Base-by-base conservation (phyloP, 2,329 filamentous ascomycete genomes). In the Trichoderma atrobrunneum region DNA sequence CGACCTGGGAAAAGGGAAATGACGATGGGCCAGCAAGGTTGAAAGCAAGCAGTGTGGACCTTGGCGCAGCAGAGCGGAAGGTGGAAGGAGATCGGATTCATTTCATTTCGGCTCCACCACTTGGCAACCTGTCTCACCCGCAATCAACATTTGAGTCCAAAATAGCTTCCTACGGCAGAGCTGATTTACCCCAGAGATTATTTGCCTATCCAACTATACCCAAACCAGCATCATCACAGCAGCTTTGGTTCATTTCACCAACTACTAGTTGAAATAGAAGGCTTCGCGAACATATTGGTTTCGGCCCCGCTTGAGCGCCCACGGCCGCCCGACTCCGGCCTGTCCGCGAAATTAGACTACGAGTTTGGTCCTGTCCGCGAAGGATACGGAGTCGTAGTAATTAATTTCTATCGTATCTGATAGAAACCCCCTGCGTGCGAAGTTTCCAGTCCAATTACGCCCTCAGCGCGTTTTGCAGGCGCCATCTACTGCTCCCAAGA, bases 341-440 rank as follows among this genome's bases (percentile, higher is more conserved):
- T 63, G 67, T 73, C 73, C 73, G 72, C 74, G 74, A 76, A 76
- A 76, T 76, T 76, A 74, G 54, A 24, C 12, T 62, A 43, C 64
- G 63, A 21, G 54, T 73, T 57, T 34, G 63, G 70, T 57, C 36
- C 48, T 64, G 62, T 64, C 24, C 24, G 54, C 62, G 43, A 61
- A 59, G 57, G 59, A 43, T 62, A 67, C 57, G 57, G 57, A 34
- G 57, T 60, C 30, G 51, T 39, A 36, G 36, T 61, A 61, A 72
- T 70, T 69, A 64, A 72, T 68, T 69, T 59, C 36, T 70, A 60
- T 62, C 60, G 72, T 51, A 66, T 48, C 72, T 72, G 63, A 48
- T 64, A 69, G 70, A 39, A 51, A 59, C 64, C 57, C 73, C 73
- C 73, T 71, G 71, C 71, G 56, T 32, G 59, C 61, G 30, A 59